Evolutionary conservation across 2,329 filamentous ascomycete genomes (phyloP).

Genomic region (Drechslerella coelobrocha): DNA sequence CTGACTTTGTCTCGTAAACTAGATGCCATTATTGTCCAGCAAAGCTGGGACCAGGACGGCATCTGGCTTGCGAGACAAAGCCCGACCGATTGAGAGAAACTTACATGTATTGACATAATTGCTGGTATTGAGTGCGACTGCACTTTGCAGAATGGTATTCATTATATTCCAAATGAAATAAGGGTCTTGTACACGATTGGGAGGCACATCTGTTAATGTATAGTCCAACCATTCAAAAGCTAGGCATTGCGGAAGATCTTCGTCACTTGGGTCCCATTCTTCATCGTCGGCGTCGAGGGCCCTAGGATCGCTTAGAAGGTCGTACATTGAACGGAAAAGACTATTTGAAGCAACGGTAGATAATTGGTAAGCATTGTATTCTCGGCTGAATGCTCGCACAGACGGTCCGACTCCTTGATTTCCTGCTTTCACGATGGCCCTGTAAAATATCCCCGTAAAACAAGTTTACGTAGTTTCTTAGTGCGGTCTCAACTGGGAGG

Average conservation of each 20-base stretch:
- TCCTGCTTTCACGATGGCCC: constrained; percentile 26
- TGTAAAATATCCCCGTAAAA: constrained; percentile 19
- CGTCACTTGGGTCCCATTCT: constrained; percentile 20
- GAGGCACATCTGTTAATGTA: constrained; percentile 16
- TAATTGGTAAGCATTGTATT: constrained; percentile 26
- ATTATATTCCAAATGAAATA: constrained; percentile 22
- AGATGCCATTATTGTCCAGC: constrained; percentile 17
- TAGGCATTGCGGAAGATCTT: constrained; percentile 26
- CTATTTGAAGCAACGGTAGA: constrained; percentile 22
- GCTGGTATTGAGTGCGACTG: constrained; percentile 23
- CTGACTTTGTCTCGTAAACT: constrained; percentile 16
- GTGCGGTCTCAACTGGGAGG: constrained; percentile 10
- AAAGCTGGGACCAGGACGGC: constrained; percentile 19
- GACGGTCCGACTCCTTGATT: constrained; percentile 23
- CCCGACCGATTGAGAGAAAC: constrained; percentile 18
- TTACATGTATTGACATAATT: constrained; percentile 31
- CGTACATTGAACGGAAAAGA: constrained; percentile 26
- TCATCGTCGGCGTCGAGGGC: constrained; percentile 20
- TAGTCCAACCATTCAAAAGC: constrained; percentile 30
- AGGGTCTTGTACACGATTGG: constrained; percentile 15
- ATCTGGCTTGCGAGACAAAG: constrained; percentile 23
- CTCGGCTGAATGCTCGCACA: constrained; percentile 21
- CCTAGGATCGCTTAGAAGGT: constrained; percentile 27
- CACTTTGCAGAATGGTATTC: constrained; percentile 30
- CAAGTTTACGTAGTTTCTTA: constrained; percentile 16